Evolutionary conservation across 2,329 filamentous ascomycete genomes (phyloP).

Genomic region (Aquanectria penicillioides): DNA sequence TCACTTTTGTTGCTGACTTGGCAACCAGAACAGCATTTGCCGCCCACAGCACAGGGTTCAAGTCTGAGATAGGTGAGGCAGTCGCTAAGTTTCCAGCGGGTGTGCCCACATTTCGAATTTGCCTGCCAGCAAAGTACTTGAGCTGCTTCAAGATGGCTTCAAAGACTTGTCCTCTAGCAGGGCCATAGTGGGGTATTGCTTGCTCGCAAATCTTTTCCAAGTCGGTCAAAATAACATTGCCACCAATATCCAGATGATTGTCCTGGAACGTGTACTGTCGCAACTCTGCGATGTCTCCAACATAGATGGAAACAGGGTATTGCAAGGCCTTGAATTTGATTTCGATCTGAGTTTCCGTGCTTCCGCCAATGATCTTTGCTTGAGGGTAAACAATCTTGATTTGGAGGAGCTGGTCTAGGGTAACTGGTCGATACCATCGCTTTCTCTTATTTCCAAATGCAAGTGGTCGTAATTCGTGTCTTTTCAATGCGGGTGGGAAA

Average conservation of each 20-base stretch:
- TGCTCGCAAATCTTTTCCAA: slow-evolving; percentile 85
- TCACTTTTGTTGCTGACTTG: slow-evolving; percentile 77
- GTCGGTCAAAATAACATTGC: slow-evolving; percentile 92
- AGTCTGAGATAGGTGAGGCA: slow-evolving; percentile 93
- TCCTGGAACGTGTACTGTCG: slow-evolving; percentile 83
- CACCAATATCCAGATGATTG: slow-evolving; percentile 88
- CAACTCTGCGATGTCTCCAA: slow-evolving; percentile 92
- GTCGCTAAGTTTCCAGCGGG: slow-evolving; percentile 95
- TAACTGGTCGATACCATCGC: slow-evolving; percentile 91
- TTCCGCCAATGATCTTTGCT: slow-evolving; percentile 94
- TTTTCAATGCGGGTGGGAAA: slow-evolving; percentile 86
- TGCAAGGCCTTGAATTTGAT: slow-evolving; percentile 97
- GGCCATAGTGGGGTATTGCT: slow-evolving; percentile 82
- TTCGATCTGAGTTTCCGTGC: slow-evolving; percentile 97
- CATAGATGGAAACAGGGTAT: slow-evolving; percentile 89
- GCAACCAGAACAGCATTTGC: slow-evolving; percentile 84
- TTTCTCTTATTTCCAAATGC: slow-evolving; percentile 95
- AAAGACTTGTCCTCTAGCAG: slow-evolving; percentile 79
- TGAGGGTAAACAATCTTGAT: slow-evolving; percentile 88
- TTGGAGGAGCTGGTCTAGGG: slow-evolving; percentile 85
- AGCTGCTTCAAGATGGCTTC: slow-evolving; percentile 93
- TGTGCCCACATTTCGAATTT: slow-evolving; percentile 97
- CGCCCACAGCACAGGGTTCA: slow-evolving; percentile 94
- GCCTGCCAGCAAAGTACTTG: slow-evolving; percentile 91
- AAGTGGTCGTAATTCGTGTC: slow-evolving; percentile 82